Conservation (phyloP, 2,329 filamentous ascomycete genomes). For the Pestalotiopsis sp. region DNA sequence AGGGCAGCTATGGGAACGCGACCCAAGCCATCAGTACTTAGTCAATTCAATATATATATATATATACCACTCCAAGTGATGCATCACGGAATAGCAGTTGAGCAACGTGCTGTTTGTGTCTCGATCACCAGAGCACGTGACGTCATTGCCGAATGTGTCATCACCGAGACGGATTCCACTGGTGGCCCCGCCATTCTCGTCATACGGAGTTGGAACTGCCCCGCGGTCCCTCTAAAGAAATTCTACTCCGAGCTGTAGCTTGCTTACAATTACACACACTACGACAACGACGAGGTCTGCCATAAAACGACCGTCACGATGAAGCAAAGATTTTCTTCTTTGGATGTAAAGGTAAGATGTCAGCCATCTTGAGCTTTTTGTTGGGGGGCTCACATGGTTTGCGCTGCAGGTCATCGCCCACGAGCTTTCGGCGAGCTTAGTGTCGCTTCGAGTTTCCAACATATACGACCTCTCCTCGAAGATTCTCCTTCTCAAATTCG, state of each 20-base stretch:
- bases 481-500: conserved; percentile 89
- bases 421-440: conserved; percentile 78
- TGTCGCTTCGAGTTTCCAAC: conserved; percentile 81
- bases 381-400: neutral
- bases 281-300: neutral
- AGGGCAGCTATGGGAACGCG: neutral
- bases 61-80: neutral
- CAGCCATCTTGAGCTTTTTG: neutral
- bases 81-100: neutral
- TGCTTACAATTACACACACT: neutral
- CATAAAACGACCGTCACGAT: conserved; percentile 31
- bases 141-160: conserved; percentile 10
- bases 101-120: neutral
- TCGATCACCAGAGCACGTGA: neutral
- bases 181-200: conserved; percentile 9
- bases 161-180: conserved; percentile 1
- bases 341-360: conserved; percentile 54
- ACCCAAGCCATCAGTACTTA: neutral
- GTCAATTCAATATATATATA: neutral
- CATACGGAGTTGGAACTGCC: neutral
- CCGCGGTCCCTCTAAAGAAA: conserved; percentile 2
- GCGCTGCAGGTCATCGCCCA: conserved; percentile 78
- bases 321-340: conserved; percentile 60
- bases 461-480: conserved; percentile 95
- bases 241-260: neutral